Percentiles rank a stretch among this genome's conserved stretches.
phyloP scores from a whole-genome alignment of 345 rosid genomes.

The Hevea brasiliensis region DNA sequence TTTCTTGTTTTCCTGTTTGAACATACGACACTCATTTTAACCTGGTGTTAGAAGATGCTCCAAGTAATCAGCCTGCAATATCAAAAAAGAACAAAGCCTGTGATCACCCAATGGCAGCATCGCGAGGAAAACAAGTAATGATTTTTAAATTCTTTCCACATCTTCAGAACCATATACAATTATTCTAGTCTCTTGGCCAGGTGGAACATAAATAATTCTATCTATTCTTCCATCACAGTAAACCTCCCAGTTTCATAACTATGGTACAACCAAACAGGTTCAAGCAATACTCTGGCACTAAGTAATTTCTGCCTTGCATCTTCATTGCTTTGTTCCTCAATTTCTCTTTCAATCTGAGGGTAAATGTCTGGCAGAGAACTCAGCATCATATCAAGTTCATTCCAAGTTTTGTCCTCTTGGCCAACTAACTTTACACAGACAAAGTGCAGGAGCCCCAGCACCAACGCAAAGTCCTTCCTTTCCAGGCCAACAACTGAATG shows the following conservation, averaged over 20 bases:
- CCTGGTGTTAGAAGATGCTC: too few relatives aligned
- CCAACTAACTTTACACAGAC: conserved; percentile 55
- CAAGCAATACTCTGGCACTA: conserved; percentile 57
- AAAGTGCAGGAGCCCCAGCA: conserved; percentile 60
- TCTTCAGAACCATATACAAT: too few relatives aligned
- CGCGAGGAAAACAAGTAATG: too few relatives aligned
- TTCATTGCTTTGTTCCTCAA: conserved; percentile 47
- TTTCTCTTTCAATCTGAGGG: conserved; percentile 57
- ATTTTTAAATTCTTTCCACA: too few relatives aligned
- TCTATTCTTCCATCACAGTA: conserved; percentile 48
- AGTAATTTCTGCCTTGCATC: conserved; percentile 40
- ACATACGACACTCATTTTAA: too few relatives aligned
- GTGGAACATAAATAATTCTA: not conserved
- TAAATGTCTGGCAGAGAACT: conserved; percentile 57
- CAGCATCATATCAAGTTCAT: conserved; percentile 66
- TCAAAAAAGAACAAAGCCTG: too few relatives aligned
- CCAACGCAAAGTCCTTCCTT: conserved; percentile 53
- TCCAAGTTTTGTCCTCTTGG: conserved; percentile 65
- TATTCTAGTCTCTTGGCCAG: too few relatives aligned
- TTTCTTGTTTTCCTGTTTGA: too few relatives aligned
- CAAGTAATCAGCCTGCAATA: too few relatives aligned
- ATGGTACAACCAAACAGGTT: conserved; percentile 85
- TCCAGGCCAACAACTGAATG: conserved; percentile 54
- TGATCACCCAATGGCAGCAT: too few relatives aligned
- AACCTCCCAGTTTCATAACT: conserved; percentile 74